Evolutionary conservation across 2,329 filamentous ascomycete genomes (phyloP).

Genomic region (Pestalotiopsis sp.): DNA sequence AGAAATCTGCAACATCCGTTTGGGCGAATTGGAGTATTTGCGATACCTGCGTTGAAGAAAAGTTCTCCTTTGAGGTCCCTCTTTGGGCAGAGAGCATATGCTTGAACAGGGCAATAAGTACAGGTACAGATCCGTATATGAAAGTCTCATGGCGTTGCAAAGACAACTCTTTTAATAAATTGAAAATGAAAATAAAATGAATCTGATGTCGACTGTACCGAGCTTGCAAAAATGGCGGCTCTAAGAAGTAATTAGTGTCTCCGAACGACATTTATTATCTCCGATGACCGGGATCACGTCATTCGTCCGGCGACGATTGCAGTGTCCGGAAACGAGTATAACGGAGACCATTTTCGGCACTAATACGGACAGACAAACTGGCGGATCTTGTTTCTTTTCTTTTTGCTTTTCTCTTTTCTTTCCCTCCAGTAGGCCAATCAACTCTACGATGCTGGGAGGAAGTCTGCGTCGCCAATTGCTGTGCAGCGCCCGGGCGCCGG

Average conservation of each 20-base stretch:
- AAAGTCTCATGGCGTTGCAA: too few species aligned
- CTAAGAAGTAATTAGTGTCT: not conserved
- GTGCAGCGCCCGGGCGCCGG: not conserved
- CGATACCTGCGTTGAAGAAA: not conserved
- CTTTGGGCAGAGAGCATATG: too few species aligned
- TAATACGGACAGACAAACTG: not conserved
- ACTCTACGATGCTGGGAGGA: conserved; percentile 13
- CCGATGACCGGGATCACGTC: conserved; percentile 6
- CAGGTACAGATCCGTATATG: too few species aligned
- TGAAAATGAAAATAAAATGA: too few species aligned
- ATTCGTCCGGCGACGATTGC: not conserved
- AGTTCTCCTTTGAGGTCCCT: not conserved
- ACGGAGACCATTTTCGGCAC: not conserved
- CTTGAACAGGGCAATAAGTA: too few species aligned
- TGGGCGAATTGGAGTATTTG: not conserved
- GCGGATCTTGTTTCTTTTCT: not conserved
- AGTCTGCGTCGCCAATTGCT: conserved; percentile 12
- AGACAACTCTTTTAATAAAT: too few species aligned
- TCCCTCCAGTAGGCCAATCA: not conserved
- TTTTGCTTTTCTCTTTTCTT: not conserved
- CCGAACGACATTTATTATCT: not conserved
- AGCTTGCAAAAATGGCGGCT: not conserved
- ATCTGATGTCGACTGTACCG: too few species aligned
- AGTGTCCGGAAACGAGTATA: conserved; percentile 1
- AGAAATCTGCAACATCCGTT: not conserved